Percentiles rank a stretch among this genome's conserved stretches.
Conservation (phyloP, 768 basidiomycete genomes). For the Pulveroboletus sp. region DNA sequence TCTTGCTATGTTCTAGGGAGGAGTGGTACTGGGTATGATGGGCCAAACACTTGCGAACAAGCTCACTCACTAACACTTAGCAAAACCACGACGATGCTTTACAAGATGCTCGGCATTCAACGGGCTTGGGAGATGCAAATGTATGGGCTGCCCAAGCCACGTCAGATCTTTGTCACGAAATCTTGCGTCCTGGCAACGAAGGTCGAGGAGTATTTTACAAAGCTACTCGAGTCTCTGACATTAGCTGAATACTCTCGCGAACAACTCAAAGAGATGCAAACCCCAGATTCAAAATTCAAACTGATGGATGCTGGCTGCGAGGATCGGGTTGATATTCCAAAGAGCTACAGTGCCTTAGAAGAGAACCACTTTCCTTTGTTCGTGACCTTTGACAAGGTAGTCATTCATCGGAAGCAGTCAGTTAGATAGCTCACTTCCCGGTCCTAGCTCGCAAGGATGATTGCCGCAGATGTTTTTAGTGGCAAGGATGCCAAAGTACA, state of each 20-base stretch:
- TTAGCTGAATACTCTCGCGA: conserved; percentile 33
- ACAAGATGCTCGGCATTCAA: conserved; percentile 70
- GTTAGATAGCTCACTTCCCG: background rate
- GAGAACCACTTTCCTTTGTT: conserved; percentile 69
- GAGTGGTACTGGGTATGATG: conserved; percentile 65
- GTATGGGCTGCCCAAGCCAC: conserved; percentile 39
- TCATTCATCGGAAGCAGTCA: conserved; percentile 2
- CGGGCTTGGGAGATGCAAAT: conserved; percentile 41
- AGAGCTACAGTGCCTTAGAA: conserved; percentile 48
- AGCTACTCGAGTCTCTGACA: conserved; percentile 43
- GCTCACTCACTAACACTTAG: conserved; percentile 28
- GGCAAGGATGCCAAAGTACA: conserved; percentile 2
- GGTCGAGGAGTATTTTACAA: conserved; percentile 62
- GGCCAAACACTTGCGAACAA: background rate
- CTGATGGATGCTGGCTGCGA: conserved; percentile 31
- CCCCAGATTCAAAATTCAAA: conserved; percentile 23
- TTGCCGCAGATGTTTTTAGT: conserved; percentile 21
- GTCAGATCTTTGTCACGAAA: conserved; percentile 71
- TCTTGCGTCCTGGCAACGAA: conserved; percentile 62
- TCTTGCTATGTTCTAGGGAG: conserved; percentile 67
- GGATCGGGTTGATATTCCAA: conserved; percentile 33
- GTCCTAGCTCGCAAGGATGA: conserved; percentile 23
- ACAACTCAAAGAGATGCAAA: conserved; percentile 34
- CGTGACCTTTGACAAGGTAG: conserved; percentile 57
- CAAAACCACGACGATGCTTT: conserved; percentile 74